phyloP scores from a whole-genome alignment of 192 early-diverging fungal genomes.

The Linnemannia zychae region DNA sequence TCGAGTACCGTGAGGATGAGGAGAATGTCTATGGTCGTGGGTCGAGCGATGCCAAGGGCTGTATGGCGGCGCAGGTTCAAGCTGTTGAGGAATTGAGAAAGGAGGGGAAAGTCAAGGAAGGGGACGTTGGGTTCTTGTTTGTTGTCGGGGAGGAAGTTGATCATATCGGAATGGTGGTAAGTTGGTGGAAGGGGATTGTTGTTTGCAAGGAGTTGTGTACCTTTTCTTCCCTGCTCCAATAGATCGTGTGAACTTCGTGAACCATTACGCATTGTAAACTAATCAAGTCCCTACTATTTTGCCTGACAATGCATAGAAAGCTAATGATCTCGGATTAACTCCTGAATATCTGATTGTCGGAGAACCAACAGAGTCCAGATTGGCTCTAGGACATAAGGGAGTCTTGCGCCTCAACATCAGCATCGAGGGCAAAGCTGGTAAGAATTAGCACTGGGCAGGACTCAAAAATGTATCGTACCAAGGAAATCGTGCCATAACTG shows the following conservation, averaged over 20 bases:
- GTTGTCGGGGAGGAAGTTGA: slow-evolving; percentile 67
- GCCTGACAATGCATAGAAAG: slow-evolving; percentile 28
- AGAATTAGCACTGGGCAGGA: not conserved
- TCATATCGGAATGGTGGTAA: slow-evolving; percentile 64
- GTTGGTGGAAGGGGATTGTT: not conserved
- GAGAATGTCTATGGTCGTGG: slow-evolving; percentile 62
- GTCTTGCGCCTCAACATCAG: slow-evolving; percentile 56
- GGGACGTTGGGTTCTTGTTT: slow-evolving; percentile 65
- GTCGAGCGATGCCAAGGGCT: slow-evolving; percentile 64
- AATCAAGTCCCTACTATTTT: too few relatives aligned
- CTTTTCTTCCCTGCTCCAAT: not conserved
- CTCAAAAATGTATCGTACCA: not conserved
- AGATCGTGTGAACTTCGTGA: too few relatives aligned
- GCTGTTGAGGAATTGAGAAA: slow-evolving; percentile 60
- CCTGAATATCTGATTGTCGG: slow-evolving; percentile 62
- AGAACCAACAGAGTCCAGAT: slow-evolving; percentile 63
- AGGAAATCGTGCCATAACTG: not conserved
- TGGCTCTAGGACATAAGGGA: slow-evolving; percentile 68
- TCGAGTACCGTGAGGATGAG: slow-evolving; percentile 55
- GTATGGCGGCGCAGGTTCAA: slow-evolving; percentile 61
- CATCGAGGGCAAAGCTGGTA: slow-evolving; percentile 53
- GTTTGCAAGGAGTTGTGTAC: not conserved
- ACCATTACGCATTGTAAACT: too few relatives aligned
- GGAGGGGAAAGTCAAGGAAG: slow-evolving; percentile 62
- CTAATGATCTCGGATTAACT: slow-evolving; percentile 57